phyloP scores from a whole-genome alignment of 768 basidiomycete species.

The Serendipita indica region DNA sequence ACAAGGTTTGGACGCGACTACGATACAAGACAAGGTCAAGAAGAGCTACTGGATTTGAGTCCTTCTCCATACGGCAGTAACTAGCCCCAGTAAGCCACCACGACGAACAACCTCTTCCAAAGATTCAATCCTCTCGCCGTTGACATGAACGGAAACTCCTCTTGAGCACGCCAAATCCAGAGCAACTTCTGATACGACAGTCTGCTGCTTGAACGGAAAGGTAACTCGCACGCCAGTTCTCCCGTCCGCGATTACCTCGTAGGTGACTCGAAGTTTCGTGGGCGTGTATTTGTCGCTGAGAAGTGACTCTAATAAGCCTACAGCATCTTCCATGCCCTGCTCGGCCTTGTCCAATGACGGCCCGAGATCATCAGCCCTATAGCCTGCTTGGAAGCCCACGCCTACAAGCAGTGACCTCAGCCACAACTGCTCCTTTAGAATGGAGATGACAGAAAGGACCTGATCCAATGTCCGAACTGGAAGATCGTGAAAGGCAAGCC shows the following conservation, averaged over 20 bases:
- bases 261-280: not conserved
- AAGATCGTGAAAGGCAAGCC: not conserved
- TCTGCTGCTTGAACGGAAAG: not conserved
- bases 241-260: not conserved
- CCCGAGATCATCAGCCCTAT: not conserved
- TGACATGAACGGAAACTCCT: not conserved
- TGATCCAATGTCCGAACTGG: not conserved
- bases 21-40: not conserved
- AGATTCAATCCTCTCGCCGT: not conserved
- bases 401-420: not conserved
- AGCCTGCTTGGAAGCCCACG: not conserved
- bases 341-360: not conserved
- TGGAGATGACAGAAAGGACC: not conserved
- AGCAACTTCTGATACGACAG: not conserved
- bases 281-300: not conserved
- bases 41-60: not conserved
- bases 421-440: constrained; percentile 5
- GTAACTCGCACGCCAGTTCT: not conserved
- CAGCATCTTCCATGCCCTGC: not conserved
- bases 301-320: not conserved
- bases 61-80: not conserved
- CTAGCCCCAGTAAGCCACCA: not conserved
- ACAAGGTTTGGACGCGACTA: not conserved
- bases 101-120: constrained; percentile 2
- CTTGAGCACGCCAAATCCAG: not conserved